These are phyloP conservation scores for Salix viminalis DNA, from an alignment of 345 rosid species.

Conservation along the genomic window DNA sequence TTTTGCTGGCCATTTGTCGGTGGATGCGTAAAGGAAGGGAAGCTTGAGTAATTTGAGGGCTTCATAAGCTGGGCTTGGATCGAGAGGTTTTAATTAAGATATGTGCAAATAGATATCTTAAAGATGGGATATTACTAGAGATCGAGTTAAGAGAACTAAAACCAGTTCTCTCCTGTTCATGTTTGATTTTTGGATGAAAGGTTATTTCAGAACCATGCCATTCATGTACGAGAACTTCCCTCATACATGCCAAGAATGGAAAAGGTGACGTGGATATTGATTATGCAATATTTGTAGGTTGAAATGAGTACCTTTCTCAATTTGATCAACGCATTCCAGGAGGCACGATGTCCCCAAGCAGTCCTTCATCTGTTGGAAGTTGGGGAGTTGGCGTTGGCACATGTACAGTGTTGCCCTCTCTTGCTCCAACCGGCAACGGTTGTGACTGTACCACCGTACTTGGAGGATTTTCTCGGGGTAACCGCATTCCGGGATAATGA, in stretches of 20 bases:
- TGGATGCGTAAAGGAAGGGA: neutral
- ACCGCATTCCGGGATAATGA: slow-evolving; percentile 42
- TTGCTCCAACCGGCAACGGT: slow-evolving; percentile 18
- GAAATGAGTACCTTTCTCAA: slow-evolving; percentile 25
- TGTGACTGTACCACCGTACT: slow-evolving; percentile 15
- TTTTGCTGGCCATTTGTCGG: neutral
- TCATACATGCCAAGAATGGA: neutral
- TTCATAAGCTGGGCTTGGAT: neutral
- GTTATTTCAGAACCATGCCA: neutral
- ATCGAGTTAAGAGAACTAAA: neutral
- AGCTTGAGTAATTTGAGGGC: neutral
- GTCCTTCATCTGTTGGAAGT: slow-evolving; percentile 53
- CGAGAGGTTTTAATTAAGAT: neutral
- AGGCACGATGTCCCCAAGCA: slow-evolving; percentile 87
- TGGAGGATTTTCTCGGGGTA: slow-evolving; percentile 37
- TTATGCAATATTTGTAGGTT: neutral
- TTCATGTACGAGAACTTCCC: neutral
- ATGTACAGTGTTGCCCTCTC: slow-evolving; percentile 1
- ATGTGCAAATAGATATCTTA: neutral
- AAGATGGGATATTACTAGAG: neutral
- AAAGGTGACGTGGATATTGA: neutral
- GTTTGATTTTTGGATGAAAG: neutral
- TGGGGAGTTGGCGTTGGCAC: neutral
- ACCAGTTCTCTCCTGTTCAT: neutral
- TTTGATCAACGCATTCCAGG: slow-evolving; percentile 61